A percentile compares a stretch with the other conserved stretches of the same genome.
These are phyloP conservation scores for Corynascus novoguineensis DNA, from an alignment of 495 filamentous ascomycete genomes.

Conservation along the genomic window DNA sequence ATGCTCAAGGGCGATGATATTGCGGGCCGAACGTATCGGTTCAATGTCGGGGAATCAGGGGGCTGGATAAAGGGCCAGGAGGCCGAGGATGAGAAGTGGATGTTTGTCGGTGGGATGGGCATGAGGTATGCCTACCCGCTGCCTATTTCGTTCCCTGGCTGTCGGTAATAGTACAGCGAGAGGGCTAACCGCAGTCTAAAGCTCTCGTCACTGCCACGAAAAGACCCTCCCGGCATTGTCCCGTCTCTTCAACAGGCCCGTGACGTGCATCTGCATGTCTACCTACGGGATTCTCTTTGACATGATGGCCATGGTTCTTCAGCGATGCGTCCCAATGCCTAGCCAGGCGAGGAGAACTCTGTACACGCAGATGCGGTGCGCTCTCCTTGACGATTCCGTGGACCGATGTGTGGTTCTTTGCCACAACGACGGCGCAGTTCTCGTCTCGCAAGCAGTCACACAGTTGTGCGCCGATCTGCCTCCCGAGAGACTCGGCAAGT, in stretches of 20 bases:
- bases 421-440: conserved; percentile 31
- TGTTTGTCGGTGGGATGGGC: conserved; percentile 33
- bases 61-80: conserved; percentile 28
- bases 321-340: conserved; percentile 27
- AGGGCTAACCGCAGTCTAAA: conserved; percentile 1
- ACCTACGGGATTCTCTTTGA: conserved; percentile 33
- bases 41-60: conserved; percentile 10
- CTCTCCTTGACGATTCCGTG: conserved; percentile 33
- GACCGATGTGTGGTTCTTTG: conserved; percentile 35
- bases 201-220: conserved; percentile 21
- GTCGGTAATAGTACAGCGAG: no score
- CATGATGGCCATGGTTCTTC: conserved; percentile 26
- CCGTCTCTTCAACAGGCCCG: conserved; percentile 32
- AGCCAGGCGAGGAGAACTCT: conserved; percentile 24
- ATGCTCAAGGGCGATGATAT: conserved; percentile 25
- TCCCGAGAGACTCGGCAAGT: conserved; percentile 30
- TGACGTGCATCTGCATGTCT: conserved; percentile 30
- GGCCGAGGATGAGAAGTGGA: conserved; percentile 31
- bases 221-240: conserved; percentile 27
- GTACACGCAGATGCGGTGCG: conserved; percentile 29
- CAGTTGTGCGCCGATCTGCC: conserved; percentile 38
- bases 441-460: conserved; percentile 32
- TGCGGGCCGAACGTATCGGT: conserved; percentile 18
- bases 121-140: conserved; percentile 18
- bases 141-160: background rate